These are phyloP conservation scores for Aspergillus bombycis DNA, from an alignment of 2,329 filamentous ascomycete genomes.

Conservation along the genomic window DNA sequence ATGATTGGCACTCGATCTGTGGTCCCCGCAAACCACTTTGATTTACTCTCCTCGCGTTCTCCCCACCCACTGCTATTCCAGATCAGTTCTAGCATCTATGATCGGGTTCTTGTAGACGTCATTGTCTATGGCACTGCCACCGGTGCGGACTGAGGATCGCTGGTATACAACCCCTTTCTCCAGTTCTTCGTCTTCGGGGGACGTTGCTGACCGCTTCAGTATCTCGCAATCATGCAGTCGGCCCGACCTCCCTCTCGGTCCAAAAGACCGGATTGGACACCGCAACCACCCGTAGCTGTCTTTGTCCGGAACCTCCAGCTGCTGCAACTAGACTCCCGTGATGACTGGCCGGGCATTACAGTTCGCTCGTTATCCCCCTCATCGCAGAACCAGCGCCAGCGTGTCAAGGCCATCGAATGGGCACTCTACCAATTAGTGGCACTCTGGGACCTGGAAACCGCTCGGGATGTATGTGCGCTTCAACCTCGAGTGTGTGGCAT, in stretches of 20 bases:
- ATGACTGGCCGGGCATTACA: constrained; percentile 81
- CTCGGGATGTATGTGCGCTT: constrained; percentile 63
- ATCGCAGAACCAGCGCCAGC: constrained; percentile 75
- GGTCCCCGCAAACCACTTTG: constrained; percentile 10
- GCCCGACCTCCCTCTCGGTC: constrained; percentile 32
- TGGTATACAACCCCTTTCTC: not conserved
- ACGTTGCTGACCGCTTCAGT: constrained; percentile 1
- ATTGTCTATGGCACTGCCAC: not conserved
- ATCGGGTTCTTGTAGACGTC: not conserved
- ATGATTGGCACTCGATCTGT: not conserved
- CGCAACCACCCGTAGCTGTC: constrained; percentile 60
- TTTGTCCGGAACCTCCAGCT: constrained; percentile 85
- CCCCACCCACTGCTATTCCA: constrained; percentile 7
- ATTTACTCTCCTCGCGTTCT: not conserved
- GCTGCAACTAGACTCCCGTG: constrained; percentile 73
- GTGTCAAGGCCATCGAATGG: constrained; percentile 86
- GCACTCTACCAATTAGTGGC: constrained; percentile 83
- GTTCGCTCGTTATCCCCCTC: constrained; percentile 70
- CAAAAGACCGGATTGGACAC: constrained; percentile 40
- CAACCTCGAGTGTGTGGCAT: not conserved
- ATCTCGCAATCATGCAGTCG: constrained; percentile 35
- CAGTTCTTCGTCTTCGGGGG: not conserved
- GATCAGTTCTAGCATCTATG: not conserved
- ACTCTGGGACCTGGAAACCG: constrained; percentile 77
- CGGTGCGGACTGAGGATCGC: not conserved